Base-by-base conservation (phyloP, 2,329 filamentous ascomycete species). In the Lachnum nothofagi region DNA sequence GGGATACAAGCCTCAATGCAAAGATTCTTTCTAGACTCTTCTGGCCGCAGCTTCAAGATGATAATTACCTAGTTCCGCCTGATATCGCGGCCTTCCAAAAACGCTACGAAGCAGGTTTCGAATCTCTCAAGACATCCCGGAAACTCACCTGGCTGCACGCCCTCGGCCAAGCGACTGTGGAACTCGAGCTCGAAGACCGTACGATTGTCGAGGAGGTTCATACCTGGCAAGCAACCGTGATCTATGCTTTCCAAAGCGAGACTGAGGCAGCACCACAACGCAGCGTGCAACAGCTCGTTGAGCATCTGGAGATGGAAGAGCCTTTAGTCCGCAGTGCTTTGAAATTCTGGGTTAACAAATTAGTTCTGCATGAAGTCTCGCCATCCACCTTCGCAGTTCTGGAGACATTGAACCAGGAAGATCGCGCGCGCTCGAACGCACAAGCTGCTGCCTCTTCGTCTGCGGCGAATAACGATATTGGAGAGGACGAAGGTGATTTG, bases 11-110 rank as follows among this genome's bases (percentile, higher is more conserved):
- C 12, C 42, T 88, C 45, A 85, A 91, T 60, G 82, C 89, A 24
- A 91, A 93, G 64, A 91, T 97, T 44, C 74, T 97, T 4, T 96
- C 91, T 0, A 82, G 90, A 19, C 82, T 95, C 53, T 98, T 94
- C 73, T 98, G 93, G 93, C 93, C 93, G 0, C 78, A 83, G 8
- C 73, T 95, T 19, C 80, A 86, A 42, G 78, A 83, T 52, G 85
- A 88, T 48, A 72, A 74, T 2, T 90, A 90, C 63, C 65, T 70
- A 19, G 72, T 90, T 3, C 88, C 88, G 1, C 51, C 67, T 0
- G 71, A 74, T 2, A 77, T 89, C 38, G 64, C 66, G 2, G 67
- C 75, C 3, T 70, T 87, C 24, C 88, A 94, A 65, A 70, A 77
- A 42, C 75, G 72, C 41, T 97, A 95, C 66, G 83, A 85, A 48